Base-by-base conservation (phyloP, 2,329 filamentous ascomycete genomes). In the Hymenoscyphus occultus region DNA sequence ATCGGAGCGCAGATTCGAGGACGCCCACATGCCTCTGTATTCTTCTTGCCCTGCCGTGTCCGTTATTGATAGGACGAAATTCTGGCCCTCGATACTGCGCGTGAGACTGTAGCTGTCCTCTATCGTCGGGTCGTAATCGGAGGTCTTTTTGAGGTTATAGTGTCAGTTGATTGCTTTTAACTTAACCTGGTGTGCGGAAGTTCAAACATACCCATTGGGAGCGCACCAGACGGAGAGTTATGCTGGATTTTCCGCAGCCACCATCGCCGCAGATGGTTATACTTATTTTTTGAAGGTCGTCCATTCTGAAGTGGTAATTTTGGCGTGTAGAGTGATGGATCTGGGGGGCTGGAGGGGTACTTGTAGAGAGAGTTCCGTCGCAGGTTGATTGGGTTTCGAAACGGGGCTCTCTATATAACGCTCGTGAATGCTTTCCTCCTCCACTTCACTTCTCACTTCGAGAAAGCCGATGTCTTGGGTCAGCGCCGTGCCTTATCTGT, bases 11-110 rank as follows among this genome's bases (percentile, higher is more conserved):
- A 94, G 85, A 76, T 93, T 94, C 31, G 88, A 88, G 40, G 87
- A 84, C 1, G 90, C 90, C 91, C 91, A 95, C 82, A 95, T 91
- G 71, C 90, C 89, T 70, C 91, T 89, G 80, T 95, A 95, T 79
- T 95, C 91, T 79, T 95, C 91, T 77, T 95, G 91, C n/a, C 91
- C 91, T 32, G 91, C 91, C 0, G 91, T 94, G 80, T 95, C 91
- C 66, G 90, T 94, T 60, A 95, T 84, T 59, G 84, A 83, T 42
- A 95, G 86, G 77, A 91, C 89, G 82, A 93, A 94, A 60, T 86
- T 87, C 62, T 81, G 83, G 74, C 91, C 91, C 73, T 94, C 91
- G 76, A 95, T 87, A 72, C 84, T 85, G 70, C 91, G 90, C 60
- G 91, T 93, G 68, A 95, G 88, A 72, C 86, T 90, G 82, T 95